These are phyloP conservation scores for Triticum monococcum DNA, from an alignment of 176 grass and related monocot genomes.

Conservation along the genomic window DNA sequence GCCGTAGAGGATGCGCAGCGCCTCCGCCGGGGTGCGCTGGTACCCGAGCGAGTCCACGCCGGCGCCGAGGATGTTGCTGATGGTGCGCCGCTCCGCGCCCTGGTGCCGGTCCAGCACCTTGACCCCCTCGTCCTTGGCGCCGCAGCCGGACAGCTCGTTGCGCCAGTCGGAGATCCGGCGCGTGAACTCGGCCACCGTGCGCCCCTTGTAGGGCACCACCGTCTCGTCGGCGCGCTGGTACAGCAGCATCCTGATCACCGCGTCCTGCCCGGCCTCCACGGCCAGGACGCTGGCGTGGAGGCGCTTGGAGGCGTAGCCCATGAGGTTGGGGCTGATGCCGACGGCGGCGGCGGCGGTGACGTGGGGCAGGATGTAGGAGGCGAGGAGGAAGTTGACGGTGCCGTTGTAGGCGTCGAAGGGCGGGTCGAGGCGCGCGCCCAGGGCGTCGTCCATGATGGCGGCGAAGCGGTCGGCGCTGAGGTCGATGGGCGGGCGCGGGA, in stretches of 20 bases:
- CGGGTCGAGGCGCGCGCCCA: constrained; percentile 63
- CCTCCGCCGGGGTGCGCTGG: constrained; percentile 61
- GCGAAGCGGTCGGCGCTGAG: constrained; percentile 51
- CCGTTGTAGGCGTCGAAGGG: constrained; percentile 64
- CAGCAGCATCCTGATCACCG: constrained; percentile 68
- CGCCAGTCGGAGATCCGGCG: constrained; percentile 48
- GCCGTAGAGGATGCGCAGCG: constrained; percentile 73
- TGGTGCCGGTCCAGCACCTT: constrained; percentile 37
- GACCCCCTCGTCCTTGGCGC: constrained; percentile 71
- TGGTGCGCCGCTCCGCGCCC: constrained; percentile 54
- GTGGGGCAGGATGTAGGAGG: constrained; percentile 79
- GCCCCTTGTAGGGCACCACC: constrained; percentile 52
- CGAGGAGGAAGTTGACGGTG: constrained; percentile 73
- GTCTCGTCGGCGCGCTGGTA: constrained; percentile 58
- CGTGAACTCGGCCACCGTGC: constrained; percentile 73
- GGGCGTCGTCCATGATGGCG: constrained; percentile 63
- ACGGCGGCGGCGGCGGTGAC: constrained; percentile 51
- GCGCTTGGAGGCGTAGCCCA: constrained; percentile 54
- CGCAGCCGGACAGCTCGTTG: constrained; percentile 45
- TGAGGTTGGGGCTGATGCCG: constrained; percentile 46
- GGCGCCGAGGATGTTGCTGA: constrained; percentile 67
- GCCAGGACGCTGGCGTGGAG: constrained; percentile 55
- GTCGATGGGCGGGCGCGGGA: constrained; percentile 71
- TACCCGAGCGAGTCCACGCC: constrained; percentile 60
- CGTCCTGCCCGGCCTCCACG: constrained; percentile 82